Percentiles rank a stretch among this genome's conserved stretches.
phyloP scores from a whole-genome alignment of 2,329 filamentous ascomycete species.

The Fusarium falciforme region DNA sequence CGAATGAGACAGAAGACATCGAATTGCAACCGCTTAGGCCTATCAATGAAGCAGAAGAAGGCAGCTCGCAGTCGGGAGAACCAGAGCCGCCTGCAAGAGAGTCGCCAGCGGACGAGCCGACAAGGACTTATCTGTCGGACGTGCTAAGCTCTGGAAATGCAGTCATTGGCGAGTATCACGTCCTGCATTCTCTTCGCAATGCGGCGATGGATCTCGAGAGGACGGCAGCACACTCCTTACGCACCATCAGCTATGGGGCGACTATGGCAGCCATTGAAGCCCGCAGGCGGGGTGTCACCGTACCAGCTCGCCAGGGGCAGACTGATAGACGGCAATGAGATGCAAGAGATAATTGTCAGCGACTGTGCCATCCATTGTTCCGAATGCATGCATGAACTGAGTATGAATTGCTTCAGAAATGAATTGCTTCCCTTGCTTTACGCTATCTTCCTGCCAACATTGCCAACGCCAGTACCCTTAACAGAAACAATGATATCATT shows the following conservation, averaged over 20 bases:
- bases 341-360: constrained; percentile 8
- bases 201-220: constrained; percentile 60
- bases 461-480: constrained; percentile 92
- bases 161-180: constrained; percentile 64
- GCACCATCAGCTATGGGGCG: constrained; percentile 65
- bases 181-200: constrained; percentile 61
- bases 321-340: constrained; percentile 34
- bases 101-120: constrained; percentile 43
- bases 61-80: constrained; percentile 42
- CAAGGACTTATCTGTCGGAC: constrained; percentile 57
- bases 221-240: constrained; percentile 63
- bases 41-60: constrained; percentile 39
- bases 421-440: constrained; percentile 47
- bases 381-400: constrained; percentile 19
- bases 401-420: constrained; percentile 27
- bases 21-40: constrained; percentile 56
- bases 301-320: constrained; percentile 33
- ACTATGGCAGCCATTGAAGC: constrained; percentile 65
- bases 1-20: constrained; percentile 56
- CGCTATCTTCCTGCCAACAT: constrained; percentile 90
- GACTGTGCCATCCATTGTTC: neutral
- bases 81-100: constrained; percentile 43
- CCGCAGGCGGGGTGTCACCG: constrained; percentile 48
- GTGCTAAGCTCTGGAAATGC: constrained; percentile 67
- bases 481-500: constrained; percentile 87